Evolutionary conservation across 2,329 filamentous ascomycete genomes (phyloP), one percentile per base, ranked within the genome.

Genomic region (Fusarium irregulare): DNA sequence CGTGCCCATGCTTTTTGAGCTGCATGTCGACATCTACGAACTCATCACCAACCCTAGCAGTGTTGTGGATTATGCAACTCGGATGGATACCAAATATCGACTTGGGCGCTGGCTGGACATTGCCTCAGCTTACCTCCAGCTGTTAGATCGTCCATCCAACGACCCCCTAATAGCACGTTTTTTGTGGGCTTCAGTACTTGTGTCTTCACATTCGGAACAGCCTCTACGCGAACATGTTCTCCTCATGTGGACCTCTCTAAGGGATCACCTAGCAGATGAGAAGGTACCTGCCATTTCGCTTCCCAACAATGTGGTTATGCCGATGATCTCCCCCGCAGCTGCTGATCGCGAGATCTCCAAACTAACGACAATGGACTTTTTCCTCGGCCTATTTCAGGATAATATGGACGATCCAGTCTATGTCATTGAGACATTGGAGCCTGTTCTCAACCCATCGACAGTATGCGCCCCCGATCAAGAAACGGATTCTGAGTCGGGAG

Each of bases 361-460:
- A 74, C 86, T 98, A 34, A 97, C 93, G 16, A 98, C 95, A 1
- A 96, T 97, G 88, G 95, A 98, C 76, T 98, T 98, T 78, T 98
- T 99, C 79, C 86, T 94, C 53, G 93, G 91, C 40, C 88, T 99
- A 1, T 98, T 98, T 77, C 92, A 93, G 64, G 90, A 94, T 40
- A 92, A 96, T 60, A 88, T 91, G 62, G 89, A 91, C 48, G 91
- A 98, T 72, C 93, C 95, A 0, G 87, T 95, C 14, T 87, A 91
- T 7, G 89, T 98, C 21, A 98, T 99, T 62, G 94, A 98, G 75
- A 96, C 91, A 28, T 83, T 99, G 37, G 96, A 99, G 76, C 96
- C 96, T 6, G 92, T 99, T 12, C 84, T 99, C 7, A 95, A 98
- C 67, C 90, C 92, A 1, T 82, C 86, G 7, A 85, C 89, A 1